Evolutionary conservation across 257 asterid species (phyloP), one percentile per base, ranked within the genome.

Genomic region (Marsdenia floribunda): DNA sequence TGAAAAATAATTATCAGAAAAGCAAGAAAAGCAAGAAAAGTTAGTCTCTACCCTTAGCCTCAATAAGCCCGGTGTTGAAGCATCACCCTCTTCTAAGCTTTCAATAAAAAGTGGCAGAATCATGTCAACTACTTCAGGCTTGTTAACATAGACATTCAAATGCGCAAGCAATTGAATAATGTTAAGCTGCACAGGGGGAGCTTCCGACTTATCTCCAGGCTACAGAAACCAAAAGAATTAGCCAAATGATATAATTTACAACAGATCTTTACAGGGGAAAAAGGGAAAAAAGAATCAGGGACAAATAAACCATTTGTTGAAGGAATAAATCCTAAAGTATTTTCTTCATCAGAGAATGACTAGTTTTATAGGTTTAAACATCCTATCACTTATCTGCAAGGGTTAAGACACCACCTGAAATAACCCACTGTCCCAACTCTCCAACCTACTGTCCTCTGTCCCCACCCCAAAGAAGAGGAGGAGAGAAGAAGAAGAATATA

Each of bases 1-100:
- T 26, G 16, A 54, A 16, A 77, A 19, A 64, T n/a, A 11, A 46
- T 21, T 47, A 60, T 65, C 53, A 11, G 19, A 49, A 37, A 53
- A 21, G 61, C 15, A 71, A 11, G 19, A 49, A 37, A 53, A 21
- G 61, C 15, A 71, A 40, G 40, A 26, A 6, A 29, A 70, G 5
- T 26, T 37, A 65, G 44, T 22, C 71, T 65, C 35, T 89, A 95
- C 99, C 76, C 90, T 92, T 71, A 92, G 96, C 85, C 99, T 87
- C 87, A 92, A 84, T 78, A 92, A 81, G 75, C 99, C 88, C 40
- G 99, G 91, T 72, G 79, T 84, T 73, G 96, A 92, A 78, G 99
- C 98, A 81, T 92, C 98, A 6, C 97, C 98, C 88, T 95, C 99
- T 86, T 95, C 99, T 79, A 95, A 86, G 81, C 98, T 89, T 86